Percentiles rank a stretch among this genome's conserved stretches.
phyloP scores from a whole-genome alignment of 1,284 basidiomycete genomes.

The Bjerkandera adusta region DNA sequence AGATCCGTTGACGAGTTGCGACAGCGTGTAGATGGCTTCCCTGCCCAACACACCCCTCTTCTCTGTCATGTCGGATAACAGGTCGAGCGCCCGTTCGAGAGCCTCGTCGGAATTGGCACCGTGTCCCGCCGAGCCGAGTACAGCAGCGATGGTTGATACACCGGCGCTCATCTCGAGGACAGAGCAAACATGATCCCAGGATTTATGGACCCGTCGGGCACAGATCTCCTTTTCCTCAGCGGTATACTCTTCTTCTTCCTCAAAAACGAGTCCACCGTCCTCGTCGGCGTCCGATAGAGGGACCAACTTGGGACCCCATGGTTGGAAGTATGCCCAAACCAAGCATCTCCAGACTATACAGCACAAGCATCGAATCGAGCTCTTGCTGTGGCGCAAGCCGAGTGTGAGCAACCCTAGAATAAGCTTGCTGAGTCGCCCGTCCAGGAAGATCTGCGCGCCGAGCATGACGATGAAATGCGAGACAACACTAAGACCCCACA shows the following conservation, averaged over 20 bases:
- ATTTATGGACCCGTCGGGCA: conserved; percentile 33
- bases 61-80: conserved; percentile 53
- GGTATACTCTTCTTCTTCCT: conserved; percentile 26
- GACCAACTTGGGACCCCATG: conserved; percentile 28
- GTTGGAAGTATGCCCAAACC: conserved; percentile 63
- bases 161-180: conserved; percentile 64
- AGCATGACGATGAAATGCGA: conserved; percentile 61
- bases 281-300: conserved; percentile 29
- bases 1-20: conserved; percentile 40
- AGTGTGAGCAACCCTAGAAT: conserved; percentile 50
- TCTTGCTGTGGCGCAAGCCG: conserved; percentile 57
- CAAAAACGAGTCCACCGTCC: conserved; percentile 2
- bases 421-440: conserved; percentile 42
- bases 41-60: conserved; percentile 47
- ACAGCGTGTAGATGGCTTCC: conserved; percentile 52
- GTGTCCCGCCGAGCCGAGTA: conserved; percentile 38
- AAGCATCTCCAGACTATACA: conserved; percentile 62
- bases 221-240: conserved; percentile 33
- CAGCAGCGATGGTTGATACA: conserved; percentile 49
- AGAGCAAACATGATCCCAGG: conserved; percentile 49
- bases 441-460: conserved; percentile 48
- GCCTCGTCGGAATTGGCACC: conserved; percentile 36
- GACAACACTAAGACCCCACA: conserved; percentile 63
- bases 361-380: conserved; percentile 55
- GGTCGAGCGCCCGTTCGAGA: conserved; percentile 39